These are phyloP conservation scores for Chlamydomonas incerta DNA, from an alignment of 139 green algal genomes.

Conservation along the genomic window DNA sequence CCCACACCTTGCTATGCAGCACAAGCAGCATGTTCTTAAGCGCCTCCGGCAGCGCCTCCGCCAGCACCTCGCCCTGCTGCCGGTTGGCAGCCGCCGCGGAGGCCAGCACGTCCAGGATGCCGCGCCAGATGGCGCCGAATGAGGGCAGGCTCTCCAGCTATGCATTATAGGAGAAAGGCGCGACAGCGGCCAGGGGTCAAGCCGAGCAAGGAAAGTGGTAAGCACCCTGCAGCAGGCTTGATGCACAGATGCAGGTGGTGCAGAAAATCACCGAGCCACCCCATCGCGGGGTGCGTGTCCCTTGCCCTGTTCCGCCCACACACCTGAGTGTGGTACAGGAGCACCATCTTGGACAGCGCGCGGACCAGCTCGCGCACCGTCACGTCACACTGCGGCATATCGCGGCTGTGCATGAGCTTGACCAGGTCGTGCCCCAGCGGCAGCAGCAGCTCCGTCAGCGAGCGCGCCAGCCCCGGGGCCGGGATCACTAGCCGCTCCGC, in stretches of 20 bases:
- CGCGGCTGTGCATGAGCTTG: constrained; percentile 16
- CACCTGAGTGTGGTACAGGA: constrained; percentile 66
- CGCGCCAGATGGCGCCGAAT: constrained; percentile 46
- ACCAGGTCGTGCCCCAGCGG: constrained; percentile 42
- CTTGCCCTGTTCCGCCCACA: background rate
- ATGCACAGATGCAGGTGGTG: no score
- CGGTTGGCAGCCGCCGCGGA: constrained; percentile 36
- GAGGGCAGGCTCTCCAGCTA: constrained; percentile 41
- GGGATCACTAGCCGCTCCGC: constrained; percentile 75
- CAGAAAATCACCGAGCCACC: no score
- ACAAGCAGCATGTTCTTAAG: constrained; percentile 98
- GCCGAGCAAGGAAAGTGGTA: no score
- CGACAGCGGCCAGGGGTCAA: no score
- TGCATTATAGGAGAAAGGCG: background rate
- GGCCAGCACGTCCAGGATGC: constrained; percentile 45
- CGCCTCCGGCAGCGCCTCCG: constrained; percentile 90
- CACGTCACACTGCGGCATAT: constrained; percentile 57
- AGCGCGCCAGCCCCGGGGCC: constrained; percentile 61
- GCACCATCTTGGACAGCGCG: constrained; percentile 66
- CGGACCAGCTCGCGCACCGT: constrained; percentile 67
- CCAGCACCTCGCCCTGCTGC: constrained; percentile 69
- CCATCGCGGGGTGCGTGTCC: background rate
- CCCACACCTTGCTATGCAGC: constrained; percentile 74
- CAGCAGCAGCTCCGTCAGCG: constrained; percentile 60
- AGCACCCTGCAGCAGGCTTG: no score